Conservation (phyloP, 2,329 filamentous ascomycete genomes). For the Penicillium sp. region DNA sequence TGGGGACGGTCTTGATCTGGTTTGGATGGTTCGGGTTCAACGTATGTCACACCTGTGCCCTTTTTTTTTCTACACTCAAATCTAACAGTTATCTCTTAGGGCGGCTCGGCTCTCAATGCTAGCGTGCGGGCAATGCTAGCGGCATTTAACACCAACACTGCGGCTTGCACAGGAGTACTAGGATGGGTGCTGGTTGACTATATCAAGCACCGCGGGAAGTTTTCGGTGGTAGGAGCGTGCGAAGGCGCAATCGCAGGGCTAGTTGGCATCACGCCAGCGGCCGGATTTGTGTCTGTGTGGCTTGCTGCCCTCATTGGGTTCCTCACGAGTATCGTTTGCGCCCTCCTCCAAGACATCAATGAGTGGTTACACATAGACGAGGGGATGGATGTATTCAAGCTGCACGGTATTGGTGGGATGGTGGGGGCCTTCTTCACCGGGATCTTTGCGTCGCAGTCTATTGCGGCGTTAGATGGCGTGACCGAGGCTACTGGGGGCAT, state of each 20-base stretch:
- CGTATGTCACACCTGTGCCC: slow-evolving; percentile 25
- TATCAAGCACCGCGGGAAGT: slow-evolving; percentile 53
- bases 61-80: not conserved
- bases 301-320: slow-evolving; percentile 58
- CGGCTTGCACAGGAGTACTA: slow-evolving; percentile 55
- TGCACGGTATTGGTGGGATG: slow-evolving; percentile 60
- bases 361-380: slow-evolving; percentile 58
- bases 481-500: slow-evolving; percentile 51
- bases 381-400: slow-evolving; percentile 61
- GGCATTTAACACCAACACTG: slow-evolving; percentile 59
- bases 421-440: slow-evolving; percentile 59
- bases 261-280: slow-evolving; percentile 61
- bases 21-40: slow-evolving; percentile 60
- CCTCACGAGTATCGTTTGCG: slow-evolving; percentile 54
- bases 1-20: slow-evolving; percentile 59
- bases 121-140: slow-evolving; percentile 56
- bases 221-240: slow-evolving; percentile 58
- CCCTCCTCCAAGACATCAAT: slow-evolving; percentile 52
- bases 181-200: slow-evolving; percentile 57
- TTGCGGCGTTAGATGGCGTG: slow-evolving; percentile 51
- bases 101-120: slow-evolving; percentile 55
- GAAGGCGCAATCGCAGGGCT: slow-evolving; percentile 60
- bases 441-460: slow-evolving; percentile 52
- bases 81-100: slow-evolving; percentile 27
- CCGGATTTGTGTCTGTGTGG: slow-evolving; percentile 55